These are phyloP conservation scores for Lachancea fermentati DNA, from an alignment of 805 yeast species.

Conservation along the genomic window DNA sequence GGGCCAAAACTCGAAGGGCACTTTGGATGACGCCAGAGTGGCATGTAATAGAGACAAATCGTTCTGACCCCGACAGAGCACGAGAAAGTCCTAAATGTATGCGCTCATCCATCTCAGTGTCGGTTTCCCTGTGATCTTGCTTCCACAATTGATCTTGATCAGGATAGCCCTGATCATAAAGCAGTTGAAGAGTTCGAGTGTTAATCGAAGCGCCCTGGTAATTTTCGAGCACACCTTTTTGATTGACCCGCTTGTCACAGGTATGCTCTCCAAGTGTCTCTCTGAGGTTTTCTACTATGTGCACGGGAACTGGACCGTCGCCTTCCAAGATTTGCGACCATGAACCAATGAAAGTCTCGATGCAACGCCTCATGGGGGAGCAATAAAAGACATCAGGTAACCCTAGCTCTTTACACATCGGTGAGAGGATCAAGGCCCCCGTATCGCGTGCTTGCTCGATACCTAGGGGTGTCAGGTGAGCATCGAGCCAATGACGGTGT, in stretches of 20 bases:
- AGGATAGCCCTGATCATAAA: slow-evolving; percentile 40
- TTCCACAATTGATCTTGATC: slow-evolving; percentile 47
- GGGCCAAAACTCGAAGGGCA: slow-evolving; percentile 45
- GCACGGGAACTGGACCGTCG: slow-evolving; percentile 22
- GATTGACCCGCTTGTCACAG: slow-evolving; percentile 49
- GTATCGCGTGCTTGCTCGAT: slow-evolving; percentile 49
- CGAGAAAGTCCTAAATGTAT: slow-evolving; percentile 32
- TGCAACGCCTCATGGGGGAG: slow-evolving; percentile 61
- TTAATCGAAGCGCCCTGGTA: slow-evolving; percentile 20
- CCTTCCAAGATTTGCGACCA: slow-evolving; percentile 49
- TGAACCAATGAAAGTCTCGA: slow-evolving; percentile 50
- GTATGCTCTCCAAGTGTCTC: slow-evolving; percentile 57
- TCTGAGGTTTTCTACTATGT: slow-evolving; percentile 43
- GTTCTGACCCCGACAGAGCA: slow-evolving; percentile 33
- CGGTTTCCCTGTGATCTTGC: slow-evolving; percentile 43
- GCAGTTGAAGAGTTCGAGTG: slow-evolving; percentile 36
- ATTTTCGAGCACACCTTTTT: slow-evolving; percentile 15
- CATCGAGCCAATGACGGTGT: slow-evolving; percentile 44
- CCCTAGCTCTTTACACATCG: slow-evolving; percentile 36
- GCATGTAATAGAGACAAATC: slow-evolving; percentile 45
- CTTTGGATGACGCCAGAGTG: slow-evolving; percentile 58
- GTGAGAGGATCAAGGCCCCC: slow-evolving; percentile 18
- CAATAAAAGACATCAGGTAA: slow-evolving; percentile 51
- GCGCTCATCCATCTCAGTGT: slow-evolving; percentile 45
- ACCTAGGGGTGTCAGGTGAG: slow-evolving; percentile 52